Base-by-base conservation (phyloP, 768 basidiomycete species). In the Amanita fuliginea region DNA sequence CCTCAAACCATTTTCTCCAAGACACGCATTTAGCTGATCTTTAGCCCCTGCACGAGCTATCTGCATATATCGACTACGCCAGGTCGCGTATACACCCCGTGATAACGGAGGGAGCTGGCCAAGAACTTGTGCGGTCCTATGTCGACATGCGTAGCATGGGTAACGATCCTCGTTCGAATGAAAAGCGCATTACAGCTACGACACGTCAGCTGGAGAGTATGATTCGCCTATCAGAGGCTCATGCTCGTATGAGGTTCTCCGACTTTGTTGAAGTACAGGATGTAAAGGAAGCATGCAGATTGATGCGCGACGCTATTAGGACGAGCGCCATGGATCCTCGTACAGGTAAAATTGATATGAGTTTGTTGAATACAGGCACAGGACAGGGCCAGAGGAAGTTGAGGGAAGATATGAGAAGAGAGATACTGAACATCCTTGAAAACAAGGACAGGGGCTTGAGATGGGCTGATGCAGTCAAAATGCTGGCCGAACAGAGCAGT, bases 331-430 rank as follows among this genome's bases (percentile, higher is more conserved):
- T 95, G 74, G 94, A 98, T 64, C 95, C 95, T 8, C 75, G 88
- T 19, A 97, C 94, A 10, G 95, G 95, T 47, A 92, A 94, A 75
- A 95, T 97, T 60, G 94, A 98, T 64, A 88, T 97, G 80, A 89
- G 93, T 47, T 64, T 99, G 60, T 75, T 99, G 57, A 94, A 92
- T 62, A 94, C 92, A 2, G 96, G 96, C 2, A 90, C 92, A 3
- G 91, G 89, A 2, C 73, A 80, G 46, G 86, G 92, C 21, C 87
- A 94, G 67, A 73, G 92, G 56, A 83, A 82, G 63, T 59, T 95
- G 65, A 76, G 82, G 40, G 89, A 86, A n/a, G 94, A 96, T 64
- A 83, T 98, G 76, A 80, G 86, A 57, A 80, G 76, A 59, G 96
- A 90, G 59, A 66, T 97, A 10, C 59, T 91, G 57, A 68, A 62